A percentile compares a stretch with the other conserved stretches of the same genome.
phyloP scores from a whole-genome alignment of 108 stramenopile genomes.

The Mayamaea pseudoterrestris region DNA sequence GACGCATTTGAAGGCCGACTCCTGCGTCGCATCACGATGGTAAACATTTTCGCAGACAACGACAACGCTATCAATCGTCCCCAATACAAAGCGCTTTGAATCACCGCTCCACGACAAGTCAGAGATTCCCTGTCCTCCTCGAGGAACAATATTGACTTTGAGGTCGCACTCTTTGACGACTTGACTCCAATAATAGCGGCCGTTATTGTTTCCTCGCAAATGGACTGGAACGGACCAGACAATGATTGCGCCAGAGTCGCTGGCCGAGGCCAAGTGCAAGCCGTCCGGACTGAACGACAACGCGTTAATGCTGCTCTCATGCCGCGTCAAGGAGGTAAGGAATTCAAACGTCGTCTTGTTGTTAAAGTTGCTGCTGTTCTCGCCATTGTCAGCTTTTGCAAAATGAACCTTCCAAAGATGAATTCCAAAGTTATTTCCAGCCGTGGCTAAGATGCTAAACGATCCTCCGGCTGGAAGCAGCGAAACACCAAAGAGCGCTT shows the following conservation, averaged over 20 bases:
- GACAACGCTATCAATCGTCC: slow-evolving; percentile 51
- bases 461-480: slow-evolving; percentile 24
- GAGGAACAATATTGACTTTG: slow-evolving; percentile 33
- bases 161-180: slow-evolving; percentile 47
- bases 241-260: slow-evolving; percentile 70
- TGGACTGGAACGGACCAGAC: slow-evolving; percentile 52
- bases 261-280: slow-evolving; percentile 70
- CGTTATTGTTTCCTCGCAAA: slow-evolving; percentile 30
- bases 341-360: slow-evolving; percentile 29
- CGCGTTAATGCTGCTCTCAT: slow-evolving; percentile 49
- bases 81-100: slow-evolving; percentile 57
- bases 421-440: slow-evolving; percentile 69
- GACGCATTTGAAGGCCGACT: slow-evolving; percentile 33
- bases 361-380: slow-evolving; percentile 1
- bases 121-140: slow-evolving; percentile 55
- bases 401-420: slow-evolving; percentile 61
- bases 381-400: slow-evolving; percentile 1
- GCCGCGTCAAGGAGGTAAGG: slow-evolving; percentile 45
- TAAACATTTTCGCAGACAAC: slow-evolving; percentile 9
- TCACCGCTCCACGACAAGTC: slow-evolving; percentile 63
- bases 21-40: too few relatives aligned
- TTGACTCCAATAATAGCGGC: slow-evolving; percentile 31
- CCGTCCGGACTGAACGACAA: slow-evolving; percentile 77
- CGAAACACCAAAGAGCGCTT: slow-evolving; percentile 62
- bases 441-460: slow-evolving; percentile 71